Evolutionary conservation across 805 yeast genomes (phyloP), one percentile per base, ranked within the genome.

Genomic region (Pichia membranifaciens): DNA sequence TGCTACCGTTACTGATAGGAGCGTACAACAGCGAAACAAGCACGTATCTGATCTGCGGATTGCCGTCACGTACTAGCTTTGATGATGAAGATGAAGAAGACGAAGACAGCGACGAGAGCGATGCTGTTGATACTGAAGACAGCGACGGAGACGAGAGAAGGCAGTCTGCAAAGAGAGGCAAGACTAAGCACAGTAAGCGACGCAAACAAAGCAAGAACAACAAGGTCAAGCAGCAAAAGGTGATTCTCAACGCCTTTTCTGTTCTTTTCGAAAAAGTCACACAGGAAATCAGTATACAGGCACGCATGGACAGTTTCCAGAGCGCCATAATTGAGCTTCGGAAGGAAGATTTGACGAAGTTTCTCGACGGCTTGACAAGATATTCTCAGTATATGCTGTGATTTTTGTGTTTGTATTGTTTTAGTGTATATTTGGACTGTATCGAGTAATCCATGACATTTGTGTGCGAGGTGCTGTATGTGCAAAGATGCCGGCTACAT

Each of bases 251-350:
- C 61, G 82, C 87, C 7, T 93, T 93, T 60, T 90, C 96, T 40
- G 78, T 84, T 49, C 96, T 96, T 32, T 93, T 93, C 64, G 96
- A 88, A 63, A 84, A 83, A 54, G 87, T 90, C 23, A 93, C 97
- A 1, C 74, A 73, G 39, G 78, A 78, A 18, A 85, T 96, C 5
- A 91, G 89, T 37, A 96, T 97, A 3, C 81, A 85, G 56, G 89
- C 89, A 17, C 76, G 91, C 58, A 85, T 93, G 52, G 98, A 93
- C 63, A 88, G 96, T 59, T 93, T 93, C 66, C 98, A 93, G 62
- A 86, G 95, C 53, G 81, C 97, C 3, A 87, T 93, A 20, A 88
- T 93, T 38, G 97, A 93, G 67, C 82, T 93, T 38, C 69, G 87
- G 50, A 84, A 82, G 59, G 96, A 90, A 42, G 99, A 93, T 62